Base-by-base conservation (phyloP, 2,329 filamentous ascomycete species). In the Nakataea oryzae region DNA sequence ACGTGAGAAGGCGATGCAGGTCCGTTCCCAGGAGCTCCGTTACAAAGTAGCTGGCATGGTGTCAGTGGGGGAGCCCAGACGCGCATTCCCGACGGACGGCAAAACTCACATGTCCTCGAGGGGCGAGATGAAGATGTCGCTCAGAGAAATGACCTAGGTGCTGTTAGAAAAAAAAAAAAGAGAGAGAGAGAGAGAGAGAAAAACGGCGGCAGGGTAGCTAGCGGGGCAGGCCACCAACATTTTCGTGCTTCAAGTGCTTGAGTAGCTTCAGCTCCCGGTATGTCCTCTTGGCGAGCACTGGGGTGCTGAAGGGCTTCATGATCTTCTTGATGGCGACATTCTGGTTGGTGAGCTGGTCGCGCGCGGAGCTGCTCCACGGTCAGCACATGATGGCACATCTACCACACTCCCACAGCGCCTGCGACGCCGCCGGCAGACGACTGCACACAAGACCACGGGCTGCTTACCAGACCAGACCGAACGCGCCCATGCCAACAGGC, bases 241-340 rank as follows among this genome's bases (percentile, higher is more conserved):
- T 99, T 79, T 99, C 95, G 75, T 99, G 95, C 73, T 88, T 88
- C 65, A 99, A 81, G 73, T 99, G 95, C 81, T 97, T 99, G 72
- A 99, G 81, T 66, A 99, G 85, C 81, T 97, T 99, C 73, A 99
- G 80, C 77, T 99, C 95, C 72, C 95, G 88, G 76, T 99, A 99
- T 68, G 95, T 99, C 73, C 95, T 86, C 82, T 99, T 99, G 63
- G 95, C 95, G 58, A 99, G 83, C 63, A 99, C 95, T 1, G 95
- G 93, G n/a, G 95, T 99, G 82, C 93, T 97, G 79, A 99, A 99
- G 12, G 95, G 95, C 82, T 97, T 99, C 93, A 99, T 97, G 73
- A 99, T 99, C 86, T 99, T 99, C 85, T 99, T 99, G 74, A 99
- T 93, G 64, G 95, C 95, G 65, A 99, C 95, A 77, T 93, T 92